Conservation (phyloP, 225 moss, liverwort and hornwort genomes). For the Asterella californica region DNA sequence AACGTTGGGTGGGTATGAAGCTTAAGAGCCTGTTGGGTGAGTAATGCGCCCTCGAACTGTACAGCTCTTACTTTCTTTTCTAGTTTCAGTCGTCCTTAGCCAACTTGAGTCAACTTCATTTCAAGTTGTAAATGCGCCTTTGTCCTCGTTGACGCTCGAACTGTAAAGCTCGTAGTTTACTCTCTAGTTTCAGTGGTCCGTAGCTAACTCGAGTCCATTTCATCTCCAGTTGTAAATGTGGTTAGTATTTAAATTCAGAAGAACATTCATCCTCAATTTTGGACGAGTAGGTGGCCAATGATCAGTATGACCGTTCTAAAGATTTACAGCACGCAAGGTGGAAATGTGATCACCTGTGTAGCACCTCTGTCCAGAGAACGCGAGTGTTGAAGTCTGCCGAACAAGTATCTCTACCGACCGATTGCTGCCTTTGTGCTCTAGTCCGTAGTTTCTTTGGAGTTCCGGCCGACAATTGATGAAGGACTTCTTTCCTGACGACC, state of each 20-base stretch:
- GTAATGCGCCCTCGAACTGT: neutral
- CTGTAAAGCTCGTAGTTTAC: neutral
- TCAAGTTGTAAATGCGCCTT: neutral
- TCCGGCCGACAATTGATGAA: too few species aligned
- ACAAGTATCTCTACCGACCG: too few species aligned
- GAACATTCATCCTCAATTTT: neutral
- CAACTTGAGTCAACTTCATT: neutral
- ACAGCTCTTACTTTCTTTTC: neutral
- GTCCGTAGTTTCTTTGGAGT: too few species aligned
- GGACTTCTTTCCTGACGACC: too few species aligned
- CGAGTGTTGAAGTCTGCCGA: too few species aligned
- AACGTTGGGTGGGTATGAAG: neutral
- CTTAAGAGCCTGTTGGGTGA: neutral
- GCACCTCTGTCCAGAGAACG: too few species aligned
- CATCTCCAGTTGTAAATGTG: neutral
- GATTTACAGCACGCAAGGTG: too few species aligned
- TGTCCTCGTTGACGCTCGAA: neutral
- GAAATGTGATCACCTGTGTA: too few species aligned
- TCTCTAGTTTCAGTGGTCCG: neutral
- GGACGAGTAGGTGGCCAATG: neutral
- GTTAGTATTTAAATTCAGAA: neutral
- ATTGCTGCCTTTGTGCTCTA: too few species aligned
- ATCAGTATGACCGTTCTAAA: too few species aligned
- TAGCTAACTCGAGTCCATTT: neutral
- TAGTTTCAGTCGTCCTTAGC: neutral